A percentile compares a stretch with the other conserved stretches of the same genome.
These are phyloP conservation scores for Arthrobotrys iridis DNA, from an alignment of 2,329 filamentous ascomycete species.

Conservation along the genomic window DNA sequence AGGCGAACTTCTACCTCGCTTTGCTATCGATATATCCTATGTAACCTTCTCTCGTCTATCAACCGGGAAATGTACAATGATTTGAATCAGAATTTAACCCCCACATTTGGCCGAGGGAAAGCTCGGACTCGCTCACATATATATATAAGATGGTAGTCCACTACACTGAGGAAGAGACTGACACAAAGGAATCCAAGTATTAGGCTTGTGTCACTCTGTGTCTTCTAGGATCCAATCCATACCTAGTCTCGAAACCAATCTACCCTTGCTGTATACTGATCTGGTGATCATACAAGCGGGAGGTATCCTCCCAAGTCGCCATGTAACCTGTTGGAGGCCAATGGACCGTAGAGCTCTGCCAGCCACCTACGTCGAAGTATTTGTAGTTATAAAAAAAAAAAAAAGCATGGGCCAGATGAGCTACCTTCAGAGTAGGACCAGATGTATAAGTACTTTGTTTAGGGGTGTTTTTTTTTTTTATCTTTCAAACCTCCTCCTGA, in stretches of 20 bases:
- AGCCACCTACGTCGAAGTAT: background rate
- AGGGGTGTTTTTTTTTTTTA: background rate
- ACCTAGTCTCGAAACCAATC: background rate
- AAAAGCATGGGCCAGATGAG: no score
- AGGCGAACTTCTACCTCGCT: background rate
- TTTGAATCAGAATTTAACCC: no score
- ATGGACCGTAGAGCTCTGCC: background rate
- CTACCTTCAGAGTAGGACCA: no score
- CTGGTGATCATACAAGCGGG: background rate
- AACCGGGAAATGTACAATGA: no score
- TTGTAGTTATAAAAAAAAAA: no score
- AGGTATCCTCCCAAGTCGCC: background rate
- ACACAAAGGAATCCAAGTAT: background rate
- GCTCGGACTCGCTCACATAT: no score
- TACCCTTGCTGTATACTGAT: conserved; percentile 1
- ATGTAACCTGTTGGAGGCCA: background rate
- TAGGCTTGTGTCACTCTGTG: background rate
- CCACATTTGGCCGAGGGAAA: no score
- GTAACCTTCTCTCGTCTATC: no score
- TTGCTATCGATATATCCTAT: background rate
- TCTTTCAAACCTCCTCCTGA: background rate
- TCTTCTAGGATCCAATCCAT: background rate
- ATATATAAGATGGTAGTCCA: no score
- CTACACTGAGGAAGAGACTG: no score
- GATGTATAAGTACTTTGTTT: background rate